Evolutionary conservation across 768 basidiomycete genomes (phyloP).

Genomic region (Saitozyma sp.): DNA sequence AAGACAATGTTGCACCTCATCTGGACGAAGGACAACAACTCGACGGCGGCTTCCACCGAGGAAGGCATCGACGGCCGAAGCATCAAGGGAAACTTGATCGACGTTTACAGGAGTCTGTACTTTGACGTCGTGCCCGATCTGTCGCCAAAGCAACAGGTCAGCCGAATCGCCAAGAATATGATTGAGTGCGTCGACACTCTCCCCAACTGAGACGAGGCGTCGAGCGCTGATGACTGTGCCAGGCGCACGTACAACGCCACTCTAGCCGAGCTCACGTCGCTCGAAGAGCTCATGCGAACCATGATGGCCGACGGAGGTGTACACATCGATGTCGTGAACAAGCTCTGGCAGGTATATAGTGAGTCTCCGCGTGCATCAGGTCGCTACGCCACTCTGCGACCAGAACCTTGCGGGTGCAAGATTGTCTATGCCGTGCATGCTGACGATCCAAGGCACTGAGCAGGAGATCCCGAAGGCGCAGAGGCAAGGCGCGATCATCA

Average conservation of each 20-base stretch:
- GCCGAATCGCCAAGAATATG: slow-evolving; percentile 92
- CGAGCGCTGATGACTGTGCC: slow-evolving; percentile 10
- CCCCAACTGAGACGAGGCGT: background rate
- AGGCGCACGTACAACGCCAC: slow-evolving; percentile 91
- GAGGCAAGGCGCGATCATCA: slow-evolving; percentile 90
- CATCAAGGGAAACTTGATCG: slow-evolving; percentile 78
- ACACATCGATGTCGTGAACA: slow-evolving; percentile 78
- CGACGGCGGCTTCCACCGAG: slow-evolving; percentile 55
- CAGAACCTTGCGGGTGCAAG: background rate
- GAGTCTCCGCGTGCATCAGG: slow-evolving; percentile 48
- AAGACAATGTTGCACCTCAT: slow-evolving; percentile 96
- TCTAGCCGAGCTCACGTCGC: slow-evolving; percentile 87
- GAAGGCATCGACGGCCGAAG: slow-evolving; percentile 81
- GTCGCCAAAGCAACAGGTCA: slow-evolving; percentile 80
- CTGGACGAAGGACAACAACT: slow-evolving; percentile 90
- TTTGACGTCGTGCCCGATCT: slow-evolving; percentile 77
- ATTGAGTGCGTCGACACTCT: slow-evolving; percentile 67
- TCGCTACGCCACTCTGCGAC: background rate
- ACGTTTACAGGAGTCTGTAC: slow-evolving; percentile 82
- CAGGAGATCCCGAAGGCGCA: slow-evolving; percentile 75
- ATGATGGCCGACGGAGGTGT: slow-evolving; percentile 90
- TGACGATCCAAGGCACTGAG: slow-evolving; percentile 62
- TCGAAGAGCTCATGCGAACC: slow-evolving; percentile 94
- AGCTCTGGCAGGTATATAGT: slow-evolving; percentile 97
- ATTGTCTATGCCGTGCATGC: background rate